Percentiles rank a stretch among this genome's conserved stretches.
phyloP scores from a whole-genome alignment of 805 yeast species.

The Clavispora fructus region DNA sequence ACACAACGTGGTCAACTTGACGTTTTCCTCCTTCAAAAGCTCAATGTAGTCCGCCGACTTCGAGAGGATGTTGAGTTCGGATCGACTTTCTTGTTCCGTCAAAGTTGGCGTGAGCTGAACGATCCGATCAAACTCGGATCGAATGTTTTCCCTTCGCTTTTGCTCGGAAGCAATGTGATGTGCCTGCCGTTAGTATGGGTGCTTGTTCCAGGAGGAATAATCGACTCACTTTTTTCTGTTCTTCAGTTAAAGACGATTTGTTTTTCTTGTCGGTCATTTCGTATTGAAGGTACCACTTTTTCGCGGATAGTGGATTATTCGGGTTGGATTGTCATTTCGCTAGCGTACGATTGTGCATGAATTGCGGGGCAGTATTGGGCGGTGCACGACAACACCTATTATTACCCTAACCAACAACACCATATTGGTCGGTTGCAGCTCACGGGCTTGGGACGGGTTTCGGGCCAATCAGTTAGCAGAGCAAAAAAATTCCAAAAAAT shows the following conservation, averaged over 20 bases:
- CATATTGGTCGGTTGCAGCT: background rate
- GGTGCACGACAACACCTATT: background rate
- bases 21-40: slow-evolving; percentile 47
- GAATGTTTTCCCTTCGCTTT: slow-evolving; percentile 77
- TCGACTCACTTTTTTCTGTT: slow-evolving; percentile 16
- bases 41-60: slow-evolving; percentile 56
- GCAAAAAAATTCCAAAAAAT: slow-evolving; percentile 1
- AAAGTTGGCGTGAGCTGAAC: slow-evolving; percentile 74
- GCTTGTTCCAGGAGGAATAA: background rate
- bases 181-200: slow-evolving; percentile 34
- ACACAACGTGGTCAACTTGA: slow-evolving; percentile 37
- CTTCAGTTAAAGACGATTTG: slow-evolving; percentile 8
- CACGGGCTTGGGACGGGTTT: too few species aligned
- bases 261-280: background rate
- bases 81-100: slow-evolving; percentile 63
- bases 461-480: background rate
- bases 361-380: background rate
- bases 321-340: background rate
- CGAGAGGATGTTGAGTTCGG: slow-evolving; percentile 70
- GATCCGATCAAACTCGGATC: slow-evolving; percentile 74
- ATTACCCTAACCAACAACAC: background rate
- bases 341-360: background rate
- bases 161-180: slow-evolving; percentile 85
- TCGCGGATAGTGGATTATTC: too few species aligned
- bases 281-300: too few species aligned